A percentile compares a stretch with the other conserved stretches of the same genome.
These are phyloP conservation scores for Astrephomene gubernaculifera DNA, from an alignment of 139 green algal species.

Conservation along the genomic window DNA sequence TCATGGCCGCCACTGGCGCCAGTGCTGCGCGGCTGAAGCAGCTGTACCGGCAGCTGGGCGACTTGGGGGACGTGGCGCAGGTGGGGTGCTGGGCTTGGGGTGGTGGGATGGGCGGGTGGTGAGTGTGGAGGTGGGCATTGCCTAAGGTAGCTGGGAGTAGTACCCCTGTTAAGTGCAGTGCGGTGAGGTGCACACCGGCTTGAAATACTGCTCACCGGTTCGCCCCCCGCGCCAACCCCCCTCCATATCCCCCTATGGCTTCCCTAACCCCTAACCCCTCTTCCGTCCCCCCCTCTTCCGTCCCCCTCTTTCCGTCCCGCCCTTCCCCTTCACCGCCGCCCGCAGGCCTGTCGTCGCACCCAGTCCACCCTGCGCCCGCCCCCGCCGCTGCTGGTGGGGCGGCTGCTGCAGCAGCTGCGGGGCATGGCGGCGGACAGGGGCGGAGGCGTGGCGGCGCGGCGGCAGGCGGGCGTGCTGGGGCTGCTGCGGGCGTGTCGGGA, in stretches of 20 bases:
- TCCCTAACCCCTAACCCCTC: neutral
- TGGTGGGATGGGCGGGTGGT: too few species aligned
- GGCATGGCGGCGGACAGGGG: conserved; percentile 68
- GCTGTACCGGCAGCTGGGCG: conserved; percentile 81
- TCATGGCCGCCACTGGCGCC: conserved; percentile 71
- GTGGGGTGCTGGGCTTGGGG: conserved; percentile 32
- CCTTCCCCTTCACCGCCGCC: neutral
- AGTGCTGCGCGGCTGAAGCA: conserved; percentile 63
- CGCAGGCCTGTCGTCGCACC: conserved; percentile 68
- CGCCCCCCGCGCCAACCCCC: too few species aligned
- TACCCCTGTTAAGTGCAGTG: too few species aligned
- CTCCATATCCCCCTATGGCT: too few species aligned
- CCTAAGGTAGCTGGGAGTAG: too few species aligned
- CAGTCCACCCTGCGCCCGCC: conserved; percentile 76
- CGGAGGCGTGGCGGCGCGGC: conserved; percentile 51
- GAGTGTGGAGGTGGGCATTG: too few species aligned
- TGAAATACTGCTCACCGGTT: too few species aligned
- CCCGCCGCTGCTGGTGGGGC: conserved; percentile 62
- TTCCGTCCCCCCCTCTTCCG: neutral
- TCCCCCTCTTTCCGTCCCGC: neutral
- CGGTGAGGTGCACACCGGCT: too few species aligned
- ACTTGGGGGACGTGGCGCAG: conserved; percentile 88
- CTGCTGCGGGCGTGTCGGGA: conserved; percentile 77
- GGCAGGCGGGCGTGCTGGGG: conserved; percentile 65
- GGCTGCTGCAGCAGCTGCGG: conserved; percentile 57